Conservation (phyloP, 1,284 basidiomycete species). For the Cryptococcus deneoformans region DNA sequence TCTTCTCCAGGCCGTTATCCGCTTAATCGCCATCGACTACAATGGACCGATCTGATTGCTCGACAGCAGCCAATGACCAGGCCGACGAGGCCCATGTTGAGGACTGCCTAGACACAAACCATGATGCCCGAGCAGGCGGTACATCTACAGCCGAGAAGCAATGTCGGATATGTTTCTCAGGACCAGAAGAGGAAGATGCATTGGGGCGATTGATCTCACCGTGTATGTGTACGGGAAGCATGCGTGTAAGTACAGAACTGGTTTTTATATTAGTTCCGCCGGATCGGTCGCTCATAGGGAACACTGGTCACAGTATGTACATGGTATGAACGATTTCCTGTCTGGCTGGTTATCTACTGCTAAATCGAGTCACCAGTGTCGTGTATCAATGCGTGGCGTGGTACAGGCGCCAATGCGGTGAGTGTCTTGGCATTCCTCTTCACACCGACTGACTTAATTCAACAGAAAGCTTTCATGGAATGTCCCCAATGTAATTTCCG, state of each 20-base stretch:
- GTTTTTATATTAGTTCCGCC: not conserved
- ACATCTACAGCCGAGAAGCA: conserved; percentile 27
- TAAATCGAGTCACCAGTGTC: conserved; percentile 21
- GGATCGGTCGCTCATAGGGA: not conserved
- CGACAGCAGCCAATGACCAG: not conserved
- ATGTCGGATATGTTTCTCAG: conserved; percentile 47
- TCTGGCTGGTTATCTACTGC: not conserved
- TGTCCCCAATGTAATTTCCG: conserved; percentile 47
- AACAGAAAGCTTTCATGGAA: conserved; percentile 44
- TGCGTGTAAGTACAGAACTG: conserved; percentile 35
- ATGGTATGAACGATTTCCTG: conserved; percentile 20
- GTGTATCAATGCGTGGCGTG: conserved; percentile 48
- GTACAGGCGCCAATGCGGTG: conserved; percentile 41
- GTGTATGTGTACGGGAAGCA: conserved; percentile 46
- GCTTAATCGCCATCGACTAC: too few relatives aligned
- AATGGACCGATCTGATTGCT: not conserved
- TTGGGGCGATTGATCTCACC: conserved; percentile 46
- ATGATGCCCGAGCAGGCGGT: conserved; percentile 6
- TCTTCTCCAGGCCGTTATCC: too few relatives aligned
- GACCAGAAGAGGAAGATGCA: conserved; percentile 38
- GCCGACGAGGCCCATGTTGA: not conserved
- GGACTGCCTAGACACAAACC: not conserved
- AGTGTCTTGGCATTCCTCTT: conserved; percentile 12
- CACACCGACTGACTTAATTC: not conserved
- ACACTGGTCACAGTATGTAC: conserved; percentile 30